Conservation (phyloP, 106 monocot genomes). For the Gastrodia elata region DNA sequence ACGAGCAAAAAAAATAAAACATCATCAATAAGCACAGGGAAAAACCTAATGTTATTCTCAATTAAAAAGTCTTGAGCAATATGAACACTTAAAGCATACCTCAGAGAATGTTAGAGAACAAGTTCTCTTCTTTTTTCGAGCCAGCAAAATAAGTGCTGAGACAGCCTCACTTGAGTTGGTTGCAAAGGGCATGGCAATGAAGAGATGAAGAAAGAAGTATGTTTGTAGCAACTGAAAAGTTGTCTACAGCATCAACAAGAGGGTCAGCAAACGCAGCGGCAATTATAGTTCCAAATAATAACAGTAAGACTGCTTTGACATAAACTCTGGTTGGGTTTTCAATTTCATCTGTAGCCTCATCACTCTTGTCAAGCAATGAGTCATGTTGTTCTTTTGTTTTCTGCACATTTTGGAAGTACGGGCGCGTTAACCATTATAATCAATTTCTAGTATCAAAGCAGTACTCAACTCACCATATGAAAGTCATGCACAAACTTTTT, state of each 20-base stretch:
- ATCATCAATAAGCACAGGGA: not conserved
- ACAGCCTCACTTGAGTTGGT: slow-evolving; percentile 81
- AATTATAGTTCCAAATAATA: slow-evolving; percentile 51
- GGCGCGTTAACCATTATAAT: not conserved
- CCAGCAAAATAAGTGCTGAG: slow-evolving; percentile 70
- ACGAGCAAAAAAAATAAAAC: not conserved
- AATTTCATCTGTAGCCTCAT: slow-evolving; percentile 37
- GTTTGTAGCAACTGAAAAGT: slow-evolving; percentile 59
- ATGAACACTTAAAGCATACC: slow-evolving; percentile 24
- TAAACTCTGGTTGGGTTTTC: slow-evolving; percentile 33
- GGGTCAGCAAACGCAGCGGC: slow-evolving; percentile 68
- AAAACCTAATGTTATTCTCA: not conserved
- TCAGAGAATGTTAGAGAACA: slow-evolving; percentile 73
- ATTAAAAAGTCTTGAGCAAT: not conserved
- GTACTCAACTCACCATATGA: slow-evolving; percentile 37
- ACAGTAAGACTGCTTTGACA: slow-evolving; percentile 39
- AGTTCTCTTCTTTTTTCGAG: slow-evolving; percentile 60
- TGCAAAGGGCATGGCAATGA: slow-evolving; percentile 73
- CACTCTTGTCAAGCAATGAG: slow-evolving; percentile 28
- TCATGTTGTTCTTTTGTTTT: slow-evolving; percentile 55
- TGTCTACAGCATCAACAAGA: slow-evolving; percentile 66
- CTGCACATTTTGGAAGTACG: slow-evolving; percentile 22
- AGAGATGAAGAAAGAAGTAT: slow-evolving; percentile 81
- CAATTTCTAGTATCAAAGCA: not conserved
- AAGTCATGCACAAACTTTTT: slow-evolving; percentile 56